Percentiles rank a stretch among this genome's conserved stretches.
phyloP scores from a whole-genome alignment of 257 asterid genomes.

The Avicennia marina region DNA sequence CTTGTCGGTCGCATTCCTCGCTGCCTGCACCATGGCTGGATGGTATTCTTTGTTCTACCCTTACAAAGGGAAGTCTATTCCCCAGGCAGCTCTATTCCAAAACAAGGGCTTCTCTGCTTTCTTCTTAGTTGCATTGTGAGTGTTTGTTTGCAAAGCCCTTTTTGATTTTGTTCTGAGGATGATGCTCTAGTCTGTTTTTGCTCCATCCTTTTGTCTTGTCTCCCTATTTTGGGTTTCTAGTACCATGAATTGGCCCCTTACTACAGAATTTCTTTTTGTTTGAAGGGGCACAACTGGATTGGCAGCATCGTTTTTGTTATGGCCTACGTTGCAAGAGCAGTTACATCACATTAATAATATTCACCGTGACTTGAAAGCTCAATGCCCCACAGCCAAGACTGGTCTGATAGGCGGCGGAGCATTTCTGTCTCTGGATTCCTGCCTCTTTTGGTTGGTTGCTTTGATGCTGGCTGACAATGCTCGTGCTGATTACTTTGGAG shows the following conservation, averaged over 20 bases:
- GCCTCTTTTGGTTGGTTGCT: constrained; percentile 60
- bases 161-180: background rate
- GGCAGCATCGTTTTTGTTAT: constrained; percentile 45
- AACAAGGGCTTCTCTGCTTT: constrained; percentile 37
- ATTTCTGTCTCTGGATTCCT: constrained; percentile 51
- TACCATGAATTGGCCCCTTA: background rate
- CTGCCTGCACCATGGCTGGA: constrained; percentile 34
- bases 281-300: constrained; percentile 49
- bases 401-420: constrained; percentile 82
- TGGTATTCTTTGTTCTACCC: constrained; percentile 37
- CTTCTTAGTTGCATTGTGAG: constrained; percentile 57
- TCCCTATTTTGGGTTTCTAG: background rate
- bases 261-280: background rate
- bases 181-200: too few species aligned
- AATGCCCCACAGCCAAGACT: constrained; percentile 69
- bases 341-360: constrained; percentile 31
- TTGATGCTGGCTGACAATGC: constrained; percentile 64
- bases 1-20: constrained; percentile 45
- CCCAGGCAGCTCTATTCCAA: constrained; percentile 35
- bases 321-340: constrained; percentile 63
- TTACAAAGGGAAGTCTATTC: constrained; percentile 53
- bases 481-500: constrained; percentile 58
- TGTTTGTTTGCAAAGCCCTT: background rate
- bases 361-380: constrained; percentile 41
- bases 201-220: background rate